These are phyloP conservation scores for Butyriboletus appendiculatus DNA, from an alignment of 1,284 basidiomycete genomes.

Conservation along the genomic window DNA sequence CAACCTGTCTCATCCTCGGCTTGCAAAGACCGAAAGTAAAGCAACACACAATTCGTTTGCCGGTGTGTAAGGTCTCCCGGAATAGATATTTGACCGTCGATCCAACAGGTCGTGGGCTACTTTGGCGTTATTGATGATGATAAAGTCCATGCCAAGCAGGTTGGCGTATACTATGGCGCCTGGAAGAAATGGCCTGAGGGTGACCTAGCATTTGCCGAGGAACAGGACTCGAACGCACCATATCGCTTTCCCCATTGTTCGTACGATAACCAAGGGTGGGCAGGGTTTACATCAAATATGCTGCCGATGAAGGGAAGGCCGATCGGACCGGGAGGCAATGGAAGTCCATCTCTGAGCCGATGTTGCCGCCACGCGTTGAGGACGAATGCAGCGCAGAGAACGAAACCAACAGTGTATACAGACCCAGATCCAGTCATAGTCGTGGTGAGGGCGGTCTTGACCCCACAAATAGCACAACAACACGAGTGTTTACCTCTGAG, in stretches of 20 bases:
- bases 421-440: conserved; percentile 1
- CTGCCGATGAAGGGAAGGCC: conserved; percentile 34
- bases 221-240: conserved; percentile 15
- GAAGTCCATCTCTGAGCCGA: conserved; percentile 16
- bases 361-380: conserved; percentile 18
- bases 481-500: not conserved
- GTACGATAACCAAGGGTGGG: conserved; percentile 34
- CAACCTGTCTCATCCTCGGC: not conserved
- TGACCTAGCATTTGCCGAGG: not conserved
- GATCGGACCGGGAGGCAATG: conserved; percentile 32
- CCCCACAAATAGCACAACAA: not conserved
- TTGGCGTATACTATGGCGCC: conserved; percentile 39
- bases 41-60: conserved; percentile 23
- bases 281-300: conserved; percentile 16
- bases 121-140: conserved; percentile 42
- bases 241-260: conserved; percentile 31
- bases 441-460: not conserved
- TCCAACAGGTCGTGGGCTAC: conserved; percentile 43
- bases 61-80: conserved; percentile 37
- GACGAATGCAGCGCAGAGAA: conserved; percentile 5
- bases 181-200: conserved; percentile 8
- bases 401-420: conserved; percentile 9
- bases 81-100: conserved; percentile 43
- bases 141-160: conserved; percentile 38
- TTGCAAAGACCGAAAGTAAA: not conserved